These are phyloP conservation scores for Heterobasidion annosum DNA, from an alignment of 1,284 basidiomycete genomes.

Conservation along the genomic window DNA sequence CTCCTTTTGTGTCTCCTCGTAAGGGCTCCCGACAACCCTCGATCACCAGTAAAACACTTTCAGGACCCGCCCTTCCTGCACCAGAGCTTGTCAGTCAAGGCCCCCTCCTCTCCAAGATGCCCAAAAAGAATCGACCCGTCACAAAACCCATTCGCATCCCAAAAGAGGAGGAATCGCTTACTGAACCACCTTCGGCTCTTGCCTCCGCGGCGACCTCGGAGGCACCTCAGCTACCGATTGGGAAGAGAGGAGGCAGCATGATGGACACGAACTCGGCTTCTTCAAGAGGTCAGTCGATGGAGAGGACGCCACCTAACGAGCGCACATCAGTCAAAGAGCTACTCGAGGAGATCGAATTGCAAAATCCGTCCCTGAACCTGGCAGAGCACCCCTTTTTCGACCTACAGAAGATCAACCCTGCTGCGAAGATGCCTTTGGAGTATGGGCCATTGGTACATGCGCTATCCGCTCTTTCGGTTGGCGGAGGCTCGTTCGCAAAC, in stretches of 20 bases:
- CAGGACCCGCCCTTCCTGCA: slow-evolving; percentile 14
- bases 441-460: slow-evolving; percentile 78
- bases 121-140: slow-evolving; percentile 68
- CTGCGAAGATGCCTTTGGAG: slow-evolving; percentile 67
- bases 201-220: slow-evolving; percentile 39
- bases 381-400: slow-evolving; percentile 69
- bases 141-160: slow-evolving; percentile 49
- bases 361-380: slow-evolving; percentile 54
- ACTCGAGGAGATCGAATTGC: slow-evolving; percentile 53
- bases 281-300: slow-evolving; percentile 53
- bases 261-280: slow-evolving; percentile 37
- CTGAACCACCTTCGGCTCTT: slow-evolving; percentile 32
- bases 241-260: slow-evolving; percentile 21
- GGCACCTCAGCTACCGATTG: slow-evolving; percentile 25
- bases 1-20: slow-evolving; percentile 10
- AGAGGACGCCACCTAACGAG: slow-evolving; percentile 26
- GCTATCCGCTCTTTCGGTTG: slow-evolving; percentile 75
- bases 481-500: slow-evolving; percentile 74
- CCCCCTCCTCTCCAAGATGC: slow-evolving; percentile 68
- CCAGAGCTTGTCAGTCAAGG: slow-evolving; percentile 34
- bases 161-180: slow-evolving; percentile 44
- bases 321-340: slow-evolving; percentile 50
- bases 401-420: slow-evolving; percentile 53
- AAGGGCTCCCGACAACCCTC: slow-evolving; percentile 7
- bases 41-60: slow-evolving; percentile 10